Base-by-base conservation (phyloP, 441 rosid species). In the Cnidoscolus chayamansa region DNA sequence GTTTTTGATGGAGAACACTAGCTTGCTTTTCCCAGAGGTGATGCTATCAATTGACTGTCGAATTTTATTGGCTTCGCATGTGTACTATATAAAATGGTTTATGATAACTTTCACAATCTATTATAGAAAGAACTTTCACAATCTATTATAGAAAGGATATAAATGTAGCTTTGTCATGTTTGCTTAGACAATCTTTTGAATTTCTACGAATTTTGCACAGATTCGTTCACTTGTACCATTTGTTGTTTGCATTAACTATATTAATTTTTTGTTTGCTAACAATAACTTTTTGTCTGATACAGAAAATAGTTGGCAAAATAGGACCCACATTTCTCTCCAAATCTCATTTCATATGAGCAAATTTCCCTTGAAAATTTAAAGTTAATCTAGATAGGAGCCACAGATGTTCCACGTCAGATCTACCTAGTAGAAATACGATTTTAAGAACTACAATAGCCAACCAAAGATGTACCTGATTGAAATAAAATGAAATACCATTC, bases 371-470 rank as follows among this genome's bases (percentile, higher is more conserved):
- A 60, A 32, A 60, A 13, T 35, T 11, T 5, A 60, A 55, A 60
- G 16, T 16, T 59, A 11, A 60, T 55, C 48, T 11, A 37, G 16
- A 55, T 1, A 4, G 53, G 49, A 56, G 16, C 25, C 20, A 37
- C 17, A 68, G 40, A 17, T 56, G 35, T 54, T 16, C 32, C 72
- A 68, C 17, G 7, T 55, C n/a, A 67, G 20, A 53, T 35, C 47
- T 11, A 67, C 13, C 43, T 15, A 67, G 1, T 51, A 6, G 45
- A 16, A 32, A 31, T 43, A 50, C 6, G 4, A 3, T n/a, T 16
- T 10, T 19, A 10, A 65, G 10, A 43, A 48, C 19, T 4, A 19
- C 25, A 17, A 47, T n/a, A 25, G 35, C 47, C 19, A 65, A 1
- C 51, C 31, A 12, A 65, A 40, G 45, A 50, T 20, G 31, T 9